phyloP scores from a whole-genome alignment of 1,139 yeast genomes.

The Pichia sp. region DNA sequence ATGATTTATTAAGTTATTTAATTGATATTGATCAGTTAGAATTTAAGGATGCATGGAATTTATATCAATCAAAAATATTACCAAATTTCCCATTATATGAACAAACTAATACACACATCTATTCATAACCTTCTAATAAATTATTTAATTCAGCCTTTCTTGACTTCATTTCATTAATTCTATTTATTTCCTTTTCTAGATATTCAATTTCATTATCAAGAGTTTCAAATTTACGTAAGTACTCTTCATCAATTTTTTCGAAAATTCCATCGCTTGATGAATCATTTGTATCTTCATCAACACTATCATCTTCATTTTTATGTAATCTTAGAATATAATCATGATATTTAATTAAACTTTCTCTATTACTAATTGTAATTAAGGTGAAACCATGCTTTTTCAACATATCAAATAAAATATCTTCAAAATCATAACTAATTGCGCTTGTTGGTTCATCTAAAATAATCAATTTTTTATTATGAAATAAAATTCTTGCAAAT shows the following conservation, averaged over 20 bases:
- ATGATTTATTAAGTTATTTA: slow-evolving; percentile 16
- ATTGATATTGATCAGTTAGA: slow-evolving; percentile 19
- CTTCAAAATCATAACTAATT: slow-evolving; percentile 87
- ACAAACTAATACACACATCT: background rate
- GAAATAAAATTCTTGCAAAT: slow-evolving; percentile 81
- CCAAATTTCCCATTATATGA: slow-evolving; percentile 14
- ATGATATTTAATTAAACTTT: slow-evolving; percentile 79
- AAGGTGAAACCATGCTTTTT: slow-evolving; percentile 67
- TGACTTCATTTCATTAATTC: slow-evolving; percentile 46
- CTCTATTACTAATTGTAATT: slow-evolving; percentile 81
- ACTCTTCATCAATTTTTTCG: slow-evolving; percentile 34
- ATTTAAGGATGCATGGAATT: slow-evolving; percentile 17
- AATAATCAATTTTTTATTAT: slow-evolving; percentile 74
- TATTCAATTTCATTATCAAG: slow-evolving; percentile 62
- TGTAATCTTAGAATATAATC: slow-evolving; percentile 59
- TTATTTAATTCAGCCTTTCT: slow-evolving; percentile 37
- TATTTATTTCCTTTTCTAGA: slow-evolving; percentile 47
- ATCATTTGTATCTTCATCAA: slow-evolving; percentile 40
- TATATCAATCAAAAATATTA: slow-evolving; percentile 14
- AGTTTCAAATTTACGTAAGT: slow-evolving; percentile 25
- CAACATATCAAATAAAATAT: slow-evolving; percentile 71
- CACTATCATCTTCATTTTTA: background rate
- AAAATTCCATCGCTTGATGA: slow-evolving; percentile 29
- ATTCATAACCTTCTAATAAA: slow-evolving; percentile 31
- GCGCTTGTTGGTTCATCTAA: slow-evolving; percentile 94